A percentile compares a stretch with the other conserved stretches of the same genome.
Evolutionary conservation across 805 yeast genomes (phyloP).

Genomic region (Pichia kluyveri): DNA sequence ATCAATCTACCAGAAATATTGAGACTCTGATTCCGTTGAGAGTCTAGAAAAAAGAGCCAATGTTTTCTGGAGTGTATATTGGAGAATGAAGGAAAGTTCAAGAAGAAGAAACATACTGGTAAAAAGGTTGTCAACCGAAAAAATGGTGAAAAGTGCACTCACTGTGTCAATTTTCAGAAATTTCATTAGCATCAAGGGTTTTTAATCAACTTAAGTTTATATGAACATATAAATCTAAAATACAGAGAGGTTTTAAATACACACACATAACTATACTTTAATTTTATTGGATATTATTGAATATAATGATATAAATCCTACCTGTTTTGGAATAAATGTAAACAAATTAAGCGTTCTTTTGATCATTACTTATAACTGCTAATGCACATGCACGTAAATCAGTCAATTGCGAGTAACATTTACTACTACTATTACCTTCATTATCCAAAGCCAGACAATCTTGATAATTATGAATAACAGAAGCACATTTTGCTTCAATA

Average conservation of each 20-base stretch:
- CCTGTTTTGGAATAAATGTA: neutral
- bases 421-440: constrained; percentile 30
- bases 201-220: no score
- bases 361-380: constrained; percentile 2
- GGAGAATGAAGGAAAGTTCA: neutral
- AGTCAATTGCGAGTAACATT: constrained; percentile 45
- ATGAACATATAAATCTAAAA: no score
- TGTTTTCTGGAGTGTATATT: constrained; percentile 9
- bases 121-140: neutral
- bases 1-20: constrained; percentile 7
- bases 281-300: neutral
- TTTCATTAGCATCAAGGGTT: no score
- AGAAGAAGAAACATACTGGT: neutral
- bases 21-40: constrained; percentile 5
- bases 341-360: neutral
- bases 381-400: constrained; percentile 49
- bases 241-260: no score
- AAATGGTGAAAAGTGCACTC: no score
- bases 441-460: constrained; percentile 45
- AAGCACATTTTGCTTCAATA: constrained; percentile 55
- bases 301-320: neutral
- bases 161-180: no score
- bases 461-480: constrained; percentile 53
- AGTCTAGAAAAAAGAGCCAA: constrained; percentile 3
- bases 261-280: no score